These are phyloP conservation scores for Oryza glumipatula DNA, from an alignment of 176 grass and related monocot genomes.

Conservation along the genomic window DNA sequence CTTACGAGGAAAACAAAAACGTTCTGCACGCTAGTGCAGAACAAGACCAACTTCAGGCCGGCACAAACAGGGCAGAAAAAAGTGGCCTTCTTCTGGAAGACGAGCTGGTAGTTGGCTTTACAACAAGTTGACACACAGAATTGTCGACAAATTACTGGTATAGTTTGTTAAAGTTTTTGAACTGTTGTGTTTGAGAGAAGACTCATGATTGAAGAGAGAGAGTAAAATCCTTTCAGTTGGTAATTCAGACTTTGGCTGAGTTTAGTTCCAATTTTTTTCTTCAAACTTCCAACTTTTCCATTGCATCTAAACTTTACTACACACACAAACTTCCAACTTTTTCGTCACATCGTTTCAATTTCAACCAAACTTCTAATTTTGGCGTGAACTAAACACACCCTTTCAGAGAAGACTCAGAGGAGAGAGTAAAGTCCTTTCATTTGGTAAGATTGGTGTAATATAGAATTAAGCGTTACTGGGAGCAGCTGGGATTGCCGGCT, in stretches of 20 bases:
- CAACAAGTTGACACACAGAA: background rate
- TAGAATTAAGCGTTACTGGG: background rate
- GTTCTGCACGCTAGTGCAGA: background rate
- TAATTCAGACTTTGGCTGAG: too few species aligned
- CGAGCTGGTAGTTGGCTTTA: background rate
- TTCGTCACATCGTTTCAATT: too few species aligned
- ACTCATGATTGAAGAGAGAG: too few species aligned
- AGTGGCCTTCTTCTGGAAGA: background rate
- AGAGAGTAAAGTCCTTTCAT: background rate
- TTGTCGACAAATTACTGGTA: background rate
- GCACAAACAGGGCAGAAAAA: background rate
- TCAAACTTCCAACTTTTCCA: too few species aligned
- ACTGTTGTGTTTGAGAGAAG: background rate
- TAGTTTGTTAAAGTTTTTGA: background rate
- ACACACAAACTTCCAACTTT: too few species aligned
- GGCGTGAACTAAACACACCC: too few species aligned
- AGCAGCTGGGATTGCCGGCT: background rate
- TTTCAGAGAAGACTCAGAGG: background rate
- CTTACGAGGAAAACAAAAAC: background rate
- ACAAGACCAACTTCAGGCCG: background rate
- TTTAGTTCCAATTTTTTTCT: too few species aligned
- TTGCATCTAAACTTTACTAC: too few species aligned
- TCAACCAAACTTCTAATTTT: too few species aligned
- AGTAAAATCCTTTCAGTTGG: too few species aligned
- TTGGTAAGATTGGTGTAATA: background rate